phyloP scores from a whole-genome alignment of 2,329 filamentous ascomycete species.

The Cladorrhinum sp. region DNA sequence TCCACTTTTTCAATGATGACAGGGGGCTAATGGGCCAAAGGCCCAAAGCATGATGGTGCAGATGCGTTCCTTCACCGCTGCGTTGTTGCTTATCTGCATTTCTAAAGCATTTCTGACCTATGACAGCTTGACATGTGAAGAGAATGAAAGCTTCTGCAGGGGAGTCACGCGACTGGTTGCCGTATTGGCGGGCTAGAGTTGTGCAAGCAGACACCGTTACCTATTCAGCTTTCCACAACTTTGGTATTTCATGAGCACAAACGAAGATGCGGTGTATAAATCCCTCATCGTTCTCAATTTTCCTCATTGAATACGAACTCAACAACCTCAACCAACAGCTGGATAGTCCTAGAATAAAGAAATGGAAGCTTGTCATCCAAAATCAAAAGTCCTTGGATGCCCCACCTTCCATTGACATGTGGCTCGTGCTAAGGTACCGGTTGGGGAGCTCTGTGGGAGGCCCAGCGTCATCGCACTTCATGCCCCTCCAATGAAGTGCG shows the following conservation, averaged over 20 bases:
- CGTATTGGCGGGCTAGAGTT: background rate
- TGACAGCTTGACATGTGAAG: constrained; percentile 9
- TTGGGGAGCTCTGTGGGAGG: background rate
- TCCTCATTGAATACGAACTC: background rate
- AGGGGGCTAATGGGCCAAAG: background rate
- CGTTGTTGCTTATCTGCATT: background rate
- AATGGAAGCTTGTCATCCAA: background rate
- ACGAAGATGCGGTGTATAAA: background rate
- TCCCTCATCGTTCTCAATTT: background rate
- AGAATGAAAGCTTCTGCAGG: background rate
- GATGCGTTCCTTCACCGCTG: constrained; percentile 14
- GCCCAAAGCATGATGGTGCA: background rate
- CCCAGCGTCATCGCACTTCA: constrained; percentile 17
- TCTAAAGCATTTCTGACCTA: constrained; percentile 8
- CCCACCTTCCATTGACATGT: background rate
- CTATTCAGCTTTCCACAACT: background rate
- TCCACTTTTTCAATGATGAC: background rate
- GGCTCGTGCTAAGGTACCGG: background rate
- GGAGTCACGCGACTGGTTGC: constrained; percentile 21
- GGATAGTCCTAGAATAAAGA: background rate
- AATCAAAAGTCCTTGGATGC: background rate
- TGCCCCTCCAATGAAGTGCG: constrained; percentile 13
- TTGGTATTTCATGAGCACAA: background rate
- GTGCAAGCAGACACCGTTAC: background rate
- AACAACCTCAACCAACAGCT: background rate